Conservation (phyloP, 768 basidiomycete species). For the Pleurotus tuoliensis region DNA sequence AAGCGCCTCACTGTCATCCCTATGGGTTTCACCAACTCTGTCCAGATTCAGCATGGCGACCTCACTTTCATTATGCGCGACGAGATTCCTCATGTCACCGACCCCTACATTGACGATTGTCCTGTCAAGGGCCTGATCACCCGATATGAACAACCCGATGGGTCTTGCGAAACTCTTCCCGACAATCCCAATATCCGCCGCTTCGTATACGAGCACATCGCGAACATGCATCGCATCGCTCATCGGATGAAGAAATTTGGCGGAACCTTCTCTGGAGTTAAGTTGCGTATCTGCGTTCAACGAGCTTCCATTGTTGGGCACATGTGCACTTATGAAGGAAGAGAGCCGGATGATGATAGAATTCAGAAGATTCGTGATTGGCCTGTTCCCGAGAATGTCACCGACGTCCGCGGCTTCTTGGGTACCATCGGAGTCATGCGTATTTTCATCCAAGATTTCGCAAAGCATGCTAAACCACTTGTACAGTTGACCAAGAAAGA, state of each 20-base stretch:
- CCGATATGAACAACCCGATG: too few relatives aligned
- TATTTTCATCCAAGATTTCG: too few relatives aligned
- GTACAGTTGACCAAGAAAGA: too few relatives aligned
- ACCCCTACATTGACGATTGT: too few relatives aligned
- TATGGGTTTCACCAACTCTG: constrained; percentile 36
- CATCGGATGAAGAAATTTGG: constrained; percentile 33
- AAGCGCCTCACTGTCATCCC: constrained; percentile 26
- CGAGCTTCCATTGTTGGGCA: too few relatives aligned
- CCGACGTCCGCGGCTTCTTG: constrained; percentile 26
- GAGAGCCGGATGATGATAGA: neutral
- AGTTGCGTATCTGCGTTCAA: constrained; percentile 18
- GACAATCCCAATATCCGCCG: neutral
- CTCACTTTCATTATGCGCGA: constrained; percentile 30
- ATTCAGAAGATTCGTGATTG: constrained; percentile 19
- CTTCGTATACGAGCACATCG: constrained; percentile 37
- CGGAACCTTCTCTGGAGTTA: constrained; percentile 32
- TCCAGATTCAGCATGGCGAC: constrained; percentile 36
- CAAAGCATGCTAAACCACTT: too few relatives aligned
- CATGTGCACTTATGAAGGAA: too few relatives aligned
- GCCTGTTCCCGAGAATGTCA: constrained; percentile 16
- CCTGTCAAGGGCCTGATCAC: too few relatives aligned
- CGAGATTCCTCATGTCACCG: constrained; percentile 23
- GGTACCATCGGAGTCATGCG: constrained; percentile 10
- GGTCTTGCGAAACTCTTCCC: too few relatives aligned
- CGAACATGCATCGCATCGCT: constrained; percentile 29